These are phyloP conservation scores for Boletus vinaceobasis DNA, from an alignment of 768 basidiomycete species.

Conservation along the genomic window DNA sequence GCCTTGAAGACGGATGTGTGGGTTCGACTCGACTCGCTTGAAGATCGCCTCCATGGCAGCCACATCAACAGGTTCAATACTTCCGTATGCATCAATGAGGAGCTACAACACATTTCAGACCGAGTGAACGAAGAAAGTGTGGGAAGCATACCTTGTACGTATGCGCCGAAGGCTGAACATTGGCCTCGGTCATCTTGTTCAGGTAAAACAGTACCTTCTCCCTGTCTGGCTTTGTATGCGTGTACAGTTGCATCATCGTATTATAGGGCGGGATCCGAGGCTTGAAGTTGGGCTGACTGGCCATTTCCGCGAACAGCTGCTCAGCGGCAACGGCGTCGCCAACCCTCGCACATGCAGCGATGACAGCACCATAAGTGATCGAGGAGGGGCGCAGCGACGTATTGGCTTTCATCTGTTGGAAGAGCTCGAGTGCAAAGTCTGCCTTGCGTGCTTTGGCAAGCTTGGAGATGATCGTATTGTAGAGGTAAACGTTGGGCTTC, in stretches of 20 bases:
- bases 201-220: conserved; percentile 74
- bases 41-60: conserved; percentile 71
- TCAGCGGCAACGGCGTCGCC: conserved; percentile 85
- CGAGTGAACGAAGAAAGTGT: background rate
- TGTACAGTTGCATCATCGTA: conserved; percentile 97
- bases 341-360: conserved; percentile 90
- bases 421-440: conserved; percentile 82
- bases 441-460: conserved; percentile 93
- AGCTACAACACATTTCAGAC: conserved; percentile 43
- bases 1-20: conserved; percentile 36
- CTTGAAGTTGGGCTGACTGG: conserved; percentile 63
- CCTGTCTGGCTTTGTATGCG: conserved; percentile 85
- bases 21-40: conserved; percentile 47
- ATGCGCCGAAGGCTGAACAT: conserved; percentile 76
- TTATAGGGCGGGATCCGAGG: conserved; percentile 95
- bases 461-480: conserved; percentile 97
- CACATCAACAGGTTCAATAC: conserved; percentile 79
- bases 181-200: conserved; percentile 54
- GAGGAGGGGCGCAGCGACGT: conserved; percentile 61
- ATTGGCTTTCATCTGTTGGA: conserved; percentile 77
- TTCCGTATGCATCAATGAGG: conserved; percentile 84
- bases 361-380: conserved; percentile 93
- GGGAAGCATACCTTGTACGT: conserved; percentile 76
- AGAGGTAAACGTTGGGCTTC: conserved; percentile 79
- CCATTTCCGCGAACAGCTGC: conserved; percentile 84